Percentiles rank a stretch among this genome's conserved stretches.
phyloP scores from a whole-genome alignment of 1,139 yeast species.

The Sugiyamaella pinicola region DNA sequence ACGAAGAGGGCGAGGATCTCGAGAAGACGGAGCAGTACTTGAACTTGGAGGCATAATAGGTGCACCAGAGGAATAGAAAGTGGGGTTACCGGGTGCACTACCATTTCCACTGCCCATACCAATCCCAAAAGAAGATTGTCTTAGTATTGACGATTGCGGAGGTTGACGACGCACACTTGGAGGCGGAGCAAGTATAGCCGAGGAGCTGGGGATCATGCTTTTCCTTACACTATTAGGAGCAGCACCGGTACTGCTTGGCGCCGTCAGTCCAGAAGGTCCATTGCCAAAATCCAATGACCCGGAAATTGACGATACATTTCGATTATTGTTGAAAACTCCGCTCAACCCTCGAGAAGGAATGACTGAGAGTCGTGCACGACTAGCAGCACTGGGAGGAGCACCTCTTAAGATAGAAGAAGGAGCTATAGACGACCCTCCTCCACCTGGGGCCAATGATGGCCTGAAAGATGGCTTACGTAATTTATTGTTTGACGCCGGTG shows the following conservation, averaged over 20 bases:
- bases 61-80: slow-evolving; percentile 13
- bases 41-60: slow-evolving; percentile 17
- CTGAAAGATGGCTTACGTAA: slow-evolving; percentile 30
- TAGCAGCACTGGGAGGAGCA: slow-evolving; percentile 13
- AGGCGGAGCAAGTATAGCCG: slow-evolving; percentile 12
- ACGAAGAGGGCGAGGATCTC: slow-evolving; percentile 76
- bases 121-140: slow-evolving; percentile 31
- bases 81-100: slow-evolving; percentile 3
- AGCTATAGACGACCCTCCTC: slow-evolving; percentile 4
- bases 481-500: slow-evolving; percentile 26
- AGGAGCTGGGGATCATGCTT: slow-evolving; percentile 18
- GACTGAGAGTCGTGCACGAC: slow-evolving; percentile 25
- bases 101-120: slow-evolving; percentile 20
- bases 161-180: slow-evolving; percentile 18
- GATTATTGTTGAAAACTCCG: slow-evolving; percentile 22
- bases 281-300: slow-evolving; percentile 2
- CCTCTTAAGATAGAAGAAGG: slow-evolving; percentile 19
- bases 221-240: slow-evolving; percentile 21
- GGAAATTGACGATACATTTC: slow-evolving; percentile 9
- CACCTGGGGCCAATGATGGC: slow-evolving; percentile 29
- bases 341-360: slow-evolving; percentile 26
- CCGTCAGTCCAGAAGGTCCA: slow-evolving; percentile 1
- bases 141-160: slow-evolving; percentile 16
- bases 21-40: slow-evolving; percentile 16
- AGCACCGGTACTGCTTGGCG: slow-evolving; percentile 1